phyloP scores from a whole-genome alignment of 2,329 filamentous ascomycete genomes.

The Botrytis squamosa region DNA sequence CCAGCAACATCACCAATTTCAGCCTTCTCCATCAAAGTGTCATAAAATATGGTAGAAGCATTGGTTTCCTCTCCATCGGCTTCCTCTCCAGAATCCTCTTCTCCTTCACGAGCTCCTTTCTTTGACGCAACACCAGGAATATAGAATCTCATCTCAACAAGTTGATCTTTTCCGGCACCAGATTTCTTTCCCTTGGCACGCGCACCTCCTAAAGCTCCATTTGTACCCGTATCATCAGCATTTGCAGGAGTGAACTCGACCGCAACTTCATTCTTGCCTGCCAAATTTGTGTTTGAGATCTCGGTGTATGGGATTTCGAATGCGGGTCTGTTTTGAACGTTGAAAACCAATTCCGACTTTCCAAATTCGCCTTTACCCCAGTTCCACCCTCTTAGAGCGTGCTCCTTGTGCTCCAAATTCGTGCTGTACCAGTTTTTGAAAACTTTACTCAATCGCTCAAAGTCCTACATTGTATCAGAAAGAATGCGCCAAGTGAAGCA shows the following conservation, averaged over 20 bases:
- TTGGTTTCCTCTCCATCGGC: constrained; percentile 80
- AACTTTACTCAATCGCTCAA: constrained; percentile 83
- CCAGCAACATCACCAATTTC: constrained; percentile 99
- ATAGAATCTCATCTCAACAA: constrained; percentile 99
- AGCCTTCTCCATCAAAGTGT: constrained; percentile 95
- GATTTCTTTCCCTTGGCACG: constrained; percentile 81
- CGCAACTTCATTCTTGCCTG: constrained; percentile 95
- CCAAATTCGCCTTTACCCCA: constrained; percentile 98
- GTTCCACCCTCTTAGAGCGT: constrained; percentile 95
- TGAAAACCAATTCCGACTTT: constrained; percentile 93
- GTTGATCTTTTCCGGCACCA: constrained; percentile 82
- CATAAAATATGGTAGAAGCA: constrained; percentile 95
- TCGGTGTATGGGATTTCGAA: constrained; percentile 98
- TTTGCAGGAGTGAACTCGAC: constrained; percentile 83
- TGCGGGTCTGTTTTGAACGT: constrained; percentile 91
- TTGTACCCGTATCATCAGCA: constrained; percentile 68
- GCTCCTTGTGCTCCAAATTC: constrained; percentile 87
- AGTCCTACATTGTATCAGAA: constrained; percentile 57
- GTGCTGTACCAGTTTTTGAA: constrained; percentile 99
- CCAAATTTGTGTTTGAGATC: constrained; percentile 95
- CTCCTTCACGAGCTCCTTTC: constrained; percentile 61
- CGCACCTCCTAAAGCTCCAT: constrained; percentile 71
- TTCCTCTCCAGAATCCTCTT: constrained; percentile 68
- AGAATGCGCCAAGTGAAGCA: constrained; percentile 13
- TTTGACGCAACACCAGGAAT: constrained; percentile 87